These are phyloP conservation scores for Tetratostichococcus sp. DNA, from an alignment of 139 green algal genomes.

Conservation along the genomic window DNA sequence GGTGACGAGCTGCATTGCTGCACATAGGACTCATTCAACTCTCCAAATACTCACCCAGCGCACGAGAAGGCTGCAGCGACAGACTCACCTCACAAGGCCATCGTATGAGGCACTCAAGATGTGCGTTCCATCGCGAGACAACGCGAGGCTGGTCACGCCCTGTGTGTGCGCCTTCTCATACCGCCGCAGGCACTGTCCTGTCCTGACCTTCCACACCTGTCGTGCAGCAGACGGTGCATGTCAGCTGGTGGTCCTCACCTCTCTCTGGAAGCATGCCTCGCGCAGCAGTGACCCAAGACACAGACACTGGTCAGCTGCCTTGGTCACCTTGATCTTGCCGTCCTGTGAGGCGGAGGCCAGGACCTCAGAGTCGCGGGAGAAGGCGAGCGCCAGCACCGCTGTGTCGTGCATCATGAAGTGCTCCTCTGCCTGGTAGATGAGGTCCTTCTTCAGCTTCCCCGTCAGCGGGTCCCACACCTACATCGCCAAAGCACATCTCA, in stretches of 20 bases:
- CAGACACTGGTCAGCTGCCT: too few relatives aligned
- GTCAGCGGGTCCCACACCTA: conserved; percentile 91
- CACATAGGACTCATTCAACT: not conserved
- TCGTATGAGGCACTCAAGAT: conserved; percentile 90
- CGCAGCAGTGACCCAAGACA: too few relatives aligned
- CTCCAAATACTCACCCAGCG: not conserved
- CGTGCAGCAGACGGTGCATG: not conserved
- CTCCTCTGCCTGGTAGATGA: conserved; percentile 92
- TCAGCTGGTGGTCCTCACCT: too few relatives aligned
- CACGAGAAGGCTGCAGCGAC: too few relatives aligned
- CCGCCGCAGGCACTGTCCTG: conserved; percentile 83
- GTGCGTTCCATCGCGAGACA: conserved; percentile 86
- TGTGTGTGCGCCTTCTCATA: conserved; percentile 87
- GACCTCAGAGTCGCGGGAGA: conserved; percentile 82
- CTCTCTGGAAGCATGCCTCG: too few relatives aligned
- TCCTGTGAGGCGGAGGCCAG: conserved; percentile 72
- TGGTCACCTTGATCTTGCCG: conserved; percentile 61
- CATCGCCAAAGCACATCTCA: not conserved
- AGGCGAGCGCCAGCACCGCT: conserved; percentile 80
- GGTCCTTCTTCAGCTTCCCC: conserved; percentile 89
- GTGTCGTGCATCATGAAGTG: conserved; percentile 97
- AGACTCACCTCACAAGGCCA: conserved; percentile 50
- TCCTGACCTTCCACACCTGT: conserved; percentile 90
- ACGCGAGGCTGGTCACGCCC: conserved; percentile 81
- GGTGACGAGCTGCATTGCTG: too few relatives aligned